Evolutionary conservation across 768 basidiomycete genomes (phyloP), one percentile per base, ranked within the genome.

Genomic region (Rubroboletus satanas): DNA sequence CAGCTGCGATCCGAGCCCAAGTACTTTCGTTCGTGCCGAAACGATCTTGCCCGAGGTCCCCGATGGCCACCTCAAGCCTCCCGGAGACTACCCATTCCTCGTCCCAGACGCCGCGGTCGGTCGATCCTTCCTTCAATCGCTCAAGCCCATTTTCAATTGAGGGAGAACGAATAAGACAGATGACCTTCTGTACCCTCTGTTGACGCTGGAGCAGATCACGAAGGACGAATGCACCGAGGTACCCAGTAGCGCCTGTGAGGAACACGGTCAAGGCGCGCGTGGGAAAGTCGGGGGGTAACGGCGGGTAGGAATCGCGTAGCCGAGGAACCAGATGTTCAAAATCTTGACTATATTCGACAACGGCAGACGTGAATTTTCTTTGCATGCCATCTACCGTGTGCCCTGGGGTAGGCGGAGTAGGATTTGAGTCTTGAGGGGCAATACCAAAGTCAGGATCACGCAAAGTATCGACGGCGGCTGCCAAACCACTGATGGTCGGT

Each of bases 201-300:
- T 70, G 61, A 36, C 84, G 79, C 29, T 77, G 73, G 1, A 99
- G 79, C 38, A 99, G 77, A 66, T 96, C 88, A 37, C 79, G 78
- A 46, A 98, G 75, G 56, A 98, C 82, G 70, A 96, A 98, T 6
- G 92, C 93, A 14, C 97, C 97, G 15, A 99, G 79, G 78, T 95
- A 99, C 2, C 97, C 97, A 9, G 97, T 98, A 5, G 93, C 95
- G 7, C 97, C 97, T 7, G 97, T 98, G 31, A 99, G 81, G 78
- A 99, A 97, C 31, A 98, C 80, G 0, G 90, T 91, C 39, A 94
- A 59, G 12, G 76, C 71, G 42, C 75, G 79, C 26, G 72, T 66
- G 21, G 69, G 65, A 61, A 85, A 85, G 60, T 85, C 81, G n/a
- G 74, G 51, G 0, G 87, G 76, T 2, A 84, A 70, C n/a, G 82